These are phyloP conservation scores for Fagopyrum homotropicum DNA, from an alignment of 148 eudicot species.

Conservation along the genomic window DNA sequence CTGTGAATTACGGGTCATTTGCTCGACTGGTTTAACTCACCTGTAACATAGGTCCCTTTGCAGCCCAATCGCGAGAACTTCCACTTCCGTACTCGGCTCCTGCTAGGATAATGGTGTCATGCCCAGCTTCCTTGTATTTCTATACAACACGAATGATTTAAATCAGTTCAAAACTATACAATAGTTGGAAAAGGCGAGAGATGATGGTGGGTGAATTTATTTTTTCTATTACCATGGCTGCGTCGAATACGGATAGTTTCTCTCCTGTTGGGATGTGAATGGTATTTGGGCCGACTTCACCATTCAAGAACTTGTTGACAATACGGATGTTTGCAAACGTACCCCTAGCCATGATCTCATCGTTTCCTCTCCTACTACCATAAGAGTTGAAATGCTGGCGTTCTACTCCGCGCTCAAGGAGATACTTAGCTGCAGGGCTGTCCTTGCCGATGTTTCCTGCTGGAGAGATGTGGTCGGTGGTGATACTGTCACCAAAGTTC, in stretches of 20 bases:
- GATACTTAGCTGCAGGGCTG: conserved; percentile 91
- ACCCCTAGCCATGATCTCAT: conserved; percentile 94
- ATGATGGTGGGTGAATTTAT: background rate
- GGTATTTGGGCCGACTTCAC: conserved; percentile 90
- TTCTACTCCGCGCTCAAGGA: conserved; percentile 78
- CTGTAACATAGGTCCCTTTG: conserved; percentile 96
- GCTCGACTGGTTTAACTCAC: conserved; percentile 23
- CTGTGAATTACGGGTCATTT: background rate
- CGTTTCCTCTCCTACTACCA: conserved; percentile 97
- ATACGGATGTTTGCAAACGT: conserved; percentile 89
- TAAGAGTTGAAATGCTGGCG: conserved; percentile 88
- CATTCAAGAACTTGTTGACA: conserved; percentile 79
- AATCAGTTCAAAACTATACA: background rate
- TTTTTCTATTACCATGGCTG: conserved; percentile 55
- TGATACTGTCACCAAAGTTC: conserved; percentile 88
- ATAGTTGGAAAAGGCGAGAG: background rate
- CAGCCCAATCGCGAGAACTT: conserved; percentile 99
- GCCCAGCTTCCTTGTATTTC: conserved; percentile 90
- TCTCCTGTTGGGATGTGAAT: conserved; percentile 88
- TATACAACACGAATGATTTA: conserved; percentile 17
- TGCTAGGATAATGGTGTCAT: conserved; percentile 76
- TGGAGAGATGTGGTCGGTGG: conserved; percentile 95
- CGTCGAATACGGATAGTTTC: conserved; percentile 73
- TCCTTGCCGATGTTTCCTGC: conserved; percentile 96
- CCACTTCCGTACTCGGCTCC: conserved; percentile 99